Evolutionary conservation across 1,284 basidiomycete species (phyloP).

Genomic region (Lignosus rhinocerotis): DNA sequence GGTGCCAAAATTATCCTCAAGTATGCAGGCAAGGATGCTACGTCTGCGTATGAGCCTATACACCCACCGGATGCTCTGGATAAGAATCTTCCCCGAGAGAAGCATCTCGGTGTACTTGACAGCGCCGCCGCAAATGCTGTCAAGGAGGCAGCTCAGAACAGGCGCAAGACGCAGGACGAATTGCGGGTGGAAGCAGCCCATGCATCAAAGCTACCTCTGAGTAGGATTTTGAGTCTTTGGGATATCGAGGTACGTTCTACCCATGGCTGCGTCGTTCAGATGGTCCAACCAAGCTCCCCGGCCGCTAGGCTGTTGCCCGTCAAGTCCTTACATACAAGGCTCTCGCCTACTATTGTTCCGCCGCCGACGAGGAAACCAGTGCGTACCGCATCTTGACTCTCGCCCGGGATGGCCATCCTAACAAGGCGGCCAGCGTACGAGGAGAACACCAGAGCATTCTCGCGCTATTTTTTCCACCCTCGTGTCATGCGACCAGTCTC

Average conservation of each 20-base stretch:
- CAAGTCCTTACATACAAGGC: constrained; percentile 73
- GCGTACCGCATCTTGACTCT: constrained; percentile 31
- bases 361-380: constrained; percentile 83
- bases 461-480: constrained; percentile 81
- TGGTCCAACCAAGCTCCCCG: not conserved
- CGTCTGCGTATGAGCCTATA: constrained; percentile 69
- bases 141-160: constrained; percentile 40
- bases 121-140: constrained; percentile 48
- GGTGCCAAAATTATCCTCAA: constrained; percentile 77
- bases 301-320: constrained; percentile 52
- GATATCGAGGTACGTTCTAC: constrained; percentile 69
- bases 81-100: constrained; percentile 63
- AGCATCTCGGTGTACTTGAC: constrained; percentile 73
- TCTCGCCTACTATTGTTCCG: constrained; percentile 80
- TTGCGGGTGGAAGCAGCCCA: constrained; percentile 63
- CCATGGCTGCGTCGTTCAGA: not conserved
- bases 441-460: constrained; percentile 76
- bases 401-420: constrained; percentile 5
- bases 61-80: constrained; percentile 73
- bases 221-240: constrained; percentile 66
- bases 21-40: constrained; percentile 81
- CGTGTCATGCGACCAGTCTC: constrained; percentile 76
- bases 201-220: constrained; percentile 62
- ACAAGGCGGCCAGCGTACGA: constrained; percentile 43
- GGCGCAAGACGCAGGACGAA: constrained; percentile 68